Evolutionary conservation across 2,329 filamentous ascomycete species (phyloP), one percentile per base, ranked within the genome.

Genomic region (Didymella pinodella): DNA sequence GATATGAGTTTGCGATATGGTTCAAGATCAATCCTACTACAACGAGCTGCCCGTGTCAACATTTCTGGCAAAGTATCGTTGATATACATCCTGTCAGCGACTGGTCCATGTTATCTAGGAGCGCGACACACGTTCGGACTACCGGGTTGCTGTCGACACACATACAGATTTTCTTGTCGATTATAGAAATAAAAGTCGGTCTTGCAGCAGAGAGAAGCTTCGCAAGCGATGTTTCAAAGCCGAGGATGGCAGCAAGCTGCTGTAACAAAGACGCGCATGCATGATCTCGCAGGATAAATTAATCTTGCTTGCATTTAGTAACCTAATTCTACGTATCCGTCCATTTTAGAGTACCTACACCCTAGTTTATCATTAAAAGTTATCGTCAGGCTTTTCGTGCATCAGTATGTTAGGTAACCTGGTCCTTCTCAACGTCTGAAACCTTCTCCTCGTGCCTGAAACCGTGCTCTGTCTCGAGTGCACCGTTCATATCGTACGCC

Each of bases 381-480:
- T 40, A 40, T 40, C 36, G 3, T 20, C 4, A 18, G 11, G 8
- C 1, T 20, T 20, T 40, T 2, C 7, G 36, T 40, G 18, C 36
- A 20, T 20, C 2, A 40, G n/a, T 18, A 11, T 3, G 11, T 10
- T 40, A 40, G n/a, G 36, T n/a, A 3, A n/a, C 11, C 3, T 20
- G 8, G 10, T 40, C 36, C 22, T 61, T 57, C 63, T 74, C 73
- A 18, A 59, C 49, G 57, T 75, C 73, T 26, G 54, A 64, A 7
- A 63, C 29, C 54, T 64, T 70, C 47, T 66, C 60, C 68, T 80
- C 75, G 50, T 80, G 73, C 63, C 75, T 73, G 64, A 83, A 80
- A 0, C 80, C 81, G 66, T 84, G 83, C 48, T 82, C 75, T 1
- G 81, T 83, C 61, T 79, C 79, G 64, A 82, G 71, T 47, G 75